These are phyloP conservation scores for Monosporascus sp. DNA, from an alignment of 2,329 filamentous ascomycete species.

Conservation along the genomic window DNA sequence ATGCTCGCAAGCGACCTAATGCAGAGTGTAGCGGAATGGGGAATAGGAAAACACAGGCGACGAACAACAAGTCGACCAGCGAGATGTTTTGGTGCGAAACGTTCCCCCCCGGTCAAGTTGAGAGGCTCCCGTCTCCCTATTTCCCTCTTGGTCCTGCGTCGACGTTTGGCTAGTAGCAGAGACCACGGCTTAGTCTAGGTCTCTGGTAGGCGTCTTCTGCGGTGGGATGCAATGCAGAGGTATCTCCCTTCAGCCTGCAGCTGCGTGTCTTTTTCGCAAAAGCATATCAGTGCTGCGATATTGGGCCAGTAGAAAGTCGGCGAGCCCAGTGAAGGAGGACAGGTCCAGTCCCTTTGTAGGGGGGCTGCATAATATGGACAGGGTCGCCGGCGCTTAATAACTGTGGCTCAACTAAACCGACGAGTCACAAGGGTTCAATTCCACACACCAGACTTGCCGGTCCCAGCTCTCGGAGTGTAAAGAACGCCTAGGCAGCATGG, in stretches of 20 bases:
- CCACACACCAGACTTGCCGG: constrained; percentile 10
- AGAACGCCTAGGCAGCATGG: constrained; percentile 3
- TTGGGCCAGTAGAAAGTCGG: constrained; percentile 20
- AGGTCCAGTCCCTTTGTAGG: constrained; percentile 3
- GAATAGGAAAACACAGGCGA: not conserved
- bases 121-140: not conserved
- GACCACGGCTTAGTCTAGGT: constrained; percentile 9
- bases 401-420: constrained; percentile 37
- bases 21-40: not conserved
- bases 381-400: constrained; percentile 53
- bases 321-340: constrained; percentile 15
- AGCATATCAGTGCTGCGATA: constrained; percentile 19
- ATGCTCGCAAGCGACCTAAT: not conserved
- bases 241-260: constrained; percentile 27
- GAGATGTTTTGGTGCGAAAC: not conserved
- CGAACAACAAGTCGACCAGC: not conserved
- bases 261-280: constrained; percentile 31
- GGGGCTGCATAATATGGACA: constrained; percentile 43
- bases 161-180: constrained; percentile 7
- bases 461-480: constrained; percentile 7
- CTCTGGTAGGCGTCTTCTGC: constrained; percentile 8
- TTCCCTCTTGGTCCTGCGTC: constrained; percentile 4
- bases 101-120: not conserved
- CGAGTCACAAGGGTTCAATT: constrained; percentile 29
- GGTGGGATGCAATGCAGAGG: constrained; percentile 12